phyloP scores from a whole-genome alignment of 169 alveolate genomes.

The Neospora caninum region DNA sequence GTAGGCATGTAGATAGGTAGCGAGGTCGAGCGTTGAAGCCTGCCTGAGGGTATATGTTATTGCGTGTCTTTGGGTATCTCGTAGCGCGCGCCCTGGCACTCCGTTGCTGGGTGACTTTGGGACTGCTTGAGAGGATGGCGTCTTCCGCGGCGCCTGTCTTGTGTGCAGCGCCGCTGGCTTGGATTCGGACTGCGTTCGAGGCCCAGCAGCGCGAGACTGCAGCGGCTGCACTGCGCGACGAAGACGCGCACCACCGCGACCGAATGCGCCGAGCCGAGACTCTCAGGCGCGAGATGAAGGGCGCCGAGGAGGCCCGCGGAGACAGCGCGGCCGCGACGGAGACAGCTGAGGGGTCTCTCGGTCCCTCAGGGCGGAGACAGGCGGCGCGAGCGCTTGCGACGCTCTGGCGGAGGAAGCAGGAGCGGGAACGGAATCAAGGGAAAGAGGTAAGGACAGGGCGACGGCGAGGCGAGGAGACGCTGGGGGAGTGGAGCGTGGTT shows the following conservation, averaged over 20 bases:
- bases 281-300: background rate
- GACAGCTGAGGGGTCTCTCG: background rate
- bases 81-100: too few relatives aligned
- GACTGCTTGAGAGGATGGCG: too few relatives aligned
- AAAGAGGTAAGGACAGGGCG: background rate
- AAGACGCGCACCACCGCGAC: background rate
- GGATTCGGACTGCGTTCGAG: conserved; percentile 4
- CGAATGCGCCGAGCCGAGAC: conserved; percentile 2
- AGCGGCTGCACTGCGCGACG: background rate
- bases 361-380: background rate
- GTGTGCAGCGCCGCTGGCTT: background rate
- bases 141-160: background rate
- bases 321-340: background rate
- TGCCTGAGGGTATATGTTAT: too few relatives aligned
- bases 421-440: background rate
- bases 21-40: too few relatives aligned
- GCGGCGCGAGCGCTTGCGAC: background rate
- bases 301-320: background rate
- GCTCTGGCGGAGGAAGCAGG: background rate
- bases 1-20: background rate
- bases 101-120: too few relatives aligned
- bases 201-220: background rate
- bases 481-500: too few relatives aligned
- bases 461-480: too few relatives aligned
- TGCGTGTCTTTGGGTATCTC: too few relatives aligned